Evolutionary conservation across 1,139 yeast species (phyloP), one percentile per base, ranked within the genome.

Genomic region (Yamadazyma songkhlaensis): DNA sequence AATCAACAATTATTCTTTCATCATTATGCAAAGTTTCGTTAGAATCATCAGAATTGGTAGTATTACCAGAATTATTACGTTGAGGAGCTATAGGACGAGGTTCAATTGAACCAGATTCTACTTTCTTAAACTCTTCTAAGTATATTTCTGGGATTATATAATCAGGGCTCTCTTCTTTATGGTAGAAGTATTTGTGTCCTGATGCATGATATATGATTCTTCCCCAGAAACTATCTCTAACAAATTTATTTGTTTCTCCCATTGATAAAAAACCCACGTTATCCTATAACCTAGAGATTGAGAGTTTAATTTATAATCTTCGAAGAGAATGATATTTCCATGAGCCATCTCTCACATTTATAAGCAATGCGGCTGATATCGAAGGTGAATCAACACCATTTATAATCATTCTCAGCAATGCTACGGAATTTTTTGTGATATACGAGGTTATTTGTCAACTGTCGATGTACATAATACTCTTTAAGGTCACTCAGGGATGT

Each of bases 91-190:
- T 25, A 8, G 27, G 12, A 6, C 13, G 11, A 12, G 7, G 7
- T n/a, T 25, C 27, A 17, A 17, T 6, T 4, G 20, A 17, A 12
- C 7, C 8, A 5, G 11, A 4, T 5, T 7, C 27, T 10, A 5
- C 27, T 12, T 21, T 9, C 20, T 36, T 36, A 4, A 25, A n/a
- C 2, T 24, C 22, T 10, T 2, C n/a, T 20, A 52, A 49, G 39
- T 65, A 67, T 35, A 57, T 62, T 8, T 57, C 65, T 1, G 70
- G 70, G 3, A 62, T 44, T 0, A 62, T 52, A 40, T 61, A 67
- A 26, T 50, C 66, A 2, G 55, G 46, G 2, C 38, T 35, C 25
- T 67, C 72, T 44, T 67, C 73, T 21, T 53, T 49, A 38, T 63
- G 56, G 2, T 36, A 41, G 37, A 60, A 57, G 14, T 47, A 29